Evolutionary conservation across 2,329 filamentous ascomycete genomes (phyloP), one percentile per base, ranked within the genome.

Genomic region (Didymella glomerata): DNA sequence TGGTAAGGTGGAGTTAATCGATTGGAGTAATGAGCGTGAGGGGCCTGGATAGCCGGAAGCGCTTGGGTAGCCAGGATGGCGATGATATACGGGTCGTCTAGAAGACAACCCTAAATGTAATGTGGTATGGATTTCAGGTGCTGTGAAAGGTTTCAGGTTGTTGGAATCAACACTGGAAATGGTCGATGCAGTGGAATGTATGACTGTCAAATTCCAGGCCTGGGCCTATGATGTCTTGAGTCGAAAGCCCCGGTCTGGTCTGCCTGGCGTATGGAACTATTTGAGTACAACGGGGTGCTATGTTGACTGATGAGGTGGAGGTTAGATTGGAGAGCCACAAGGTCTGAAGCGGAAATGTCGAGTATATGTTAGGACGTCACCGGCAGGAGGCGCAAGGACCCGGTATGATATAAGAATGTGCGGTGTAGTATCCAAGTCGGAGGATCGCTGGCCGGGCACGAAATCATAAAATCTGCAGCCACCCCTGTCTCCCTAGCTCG

Each of bases 51-150:
- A 52, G 74, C 69, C 65, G 75, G 73, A 60, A 77, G 71, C 27
- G 70, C 71, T 70, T 76, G 74, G 56, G 76, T 68, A 73, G 76
- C 76, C 76, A 78, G 72, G 48, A 60, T 77, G 76, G 74, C 52
- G n/a, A 41, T 42, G 27, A 42, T 59, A 48, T 50, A 24, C 48
- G 56, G 56, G 41, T 41, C 51, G 56, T n/a, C 56, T 51, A 30
- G 34, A 59, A 42, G 56, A 59, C 56, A 59, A 59, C 56, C 56
- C 56, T 48, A 14, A 44, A 28, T 32, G n/a, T 48, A 13, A 45
- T 7, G 30, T 18, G 18, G 32, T 36, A 27, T 16, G 14, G 2
- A n/a, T 32, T 38, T n/a, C 24, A 50, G 40, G 32, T 49, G 13
- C 6, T 46, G 44, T 16, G 28, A 44, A 4, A 44, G 22, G 54